Base-by-base conservation (phyloP, 2,329 filamentous ascomycete genomes). In the Ophioceras dolichostomum region DNA sequence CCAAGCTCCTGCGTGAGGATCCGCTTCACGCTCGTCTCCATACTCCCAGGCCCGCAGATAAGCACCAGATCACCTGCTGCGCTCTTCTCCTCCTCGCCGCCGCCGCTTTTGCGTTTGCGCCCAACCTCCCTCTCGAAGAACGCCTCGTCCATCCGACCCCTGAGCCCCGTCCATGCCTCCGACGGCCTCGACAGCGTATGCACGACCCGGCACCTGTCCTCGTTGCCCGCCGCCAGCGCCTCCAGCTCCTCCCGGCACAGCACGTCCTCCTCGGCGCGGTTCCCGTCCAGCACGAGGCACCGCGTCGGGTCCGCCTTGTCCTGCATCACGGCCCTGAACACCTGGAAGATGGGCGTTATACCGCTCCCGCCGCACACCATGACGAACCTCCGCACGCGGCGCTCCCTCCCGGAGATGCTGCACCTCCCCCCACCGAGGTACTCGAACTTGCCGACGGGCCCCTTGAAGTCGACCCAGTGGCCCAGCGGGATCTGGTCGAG, bases 281-380 rank as follows among this genome's bases (percentile, higher is more conserved):
- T 95, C 0, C 86, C 85, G 49, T 94, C 70, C 1, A 95, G 61
- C 0, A 95, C 67, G 2, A 81, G 59, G 50, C 85, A 94, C 2
- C 55, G 60, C 0, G 83, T 91, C 8, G 56, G 46, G 49, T 89
- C 83, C 0, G 63, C 53, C 2, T 53, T 47, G 43, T 89, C 75
- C 32, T 70, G 65, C 55, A 87, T 70, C 0, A 93, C 73, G 0
- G 83, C 80, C 6, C 83, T 67, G 37, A 93, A 63, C 3, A 94
- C 83, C 51, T 91, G 83, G 53, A 79, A 91, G 44, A 94, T 83
- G 0, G 88, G 88, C n/a, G 88, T 94, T 50, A 95, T 82, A 1
- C 88, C 88, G n/a, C 76, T 84, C 5, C 88, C 88, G 12, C 73
- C 88, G 48, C 84, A 91, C 22, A 94, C 77, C 86, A 94, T 94